A percentile compares a stretch with the other conserved stretches of the same genome.
Conservation (phyloP, 768 basidiomycete species). For the Mycena floridula region DNA sequence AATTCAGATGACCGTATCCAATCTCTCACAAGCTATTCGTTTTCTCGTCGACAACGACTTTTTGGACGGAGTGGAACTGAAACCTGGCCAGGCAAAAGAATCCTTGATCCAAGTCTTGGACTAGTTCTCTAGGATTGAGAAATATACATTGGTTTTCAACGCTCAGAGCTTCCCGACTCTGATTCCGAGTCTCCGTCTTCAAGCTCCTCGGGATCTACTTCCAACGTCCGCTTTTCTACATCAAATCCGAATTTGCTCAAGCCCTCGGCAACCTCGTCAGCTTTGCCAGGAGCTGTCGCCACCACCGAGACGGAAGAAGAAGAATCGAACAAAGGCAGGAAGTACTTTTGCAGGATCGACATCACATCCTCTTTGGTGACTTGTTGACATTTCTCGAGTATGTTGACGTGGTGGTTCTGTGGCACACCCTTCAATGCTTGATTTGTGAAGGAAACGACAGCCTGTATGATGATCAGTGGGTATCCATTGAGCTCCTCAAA, state of each 20-base stretch:
- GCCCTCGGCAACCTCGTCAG: constrained; percentile 60
- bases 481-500: constrained; percentile 3
- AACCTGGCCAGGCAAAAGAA: constrained; percentile 67
- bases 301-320: constrained; percentile 73
- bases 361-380: constrained; percentile 79
- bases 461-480: constrained; percentile 36
- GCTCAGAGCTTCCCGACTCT: constrained; percentile 21
- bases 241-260: constrained; percentile 68
- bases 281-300: constrained; percentile 78
- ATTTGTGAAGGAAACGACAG: constrained; percentile 78
- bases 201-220: constrained; percentile 49
- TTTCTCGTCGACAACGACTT: constrained; percentile 92
- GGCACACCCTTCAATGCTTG: constrained; percentile 85
- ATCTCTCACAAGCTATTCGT: constrained; percentile 86
- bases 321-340: constrained; percentile 81
- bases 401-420: constrained; percentile 64
- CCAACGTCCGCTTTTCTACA: constrained; percentile 66
- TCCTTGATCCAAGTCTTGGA: constrained; percentile 56
- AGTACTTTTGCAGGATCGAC: constrained; percentile 58
- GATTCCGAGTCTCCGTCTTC: constrained; percentile 33
- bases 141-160: constrained; percentile 24
- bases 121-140: too few relatives aligned
- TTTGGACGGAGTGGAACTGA: constrained; percentile 70
- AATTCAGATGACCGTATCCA: constrained; percentile 83
- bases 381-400: constrained; percentile 75